Evolutionary conservation across 495 filamentous ascomycete species (phyloP).

Genomic region (Aspergillus leporis): DNA sequence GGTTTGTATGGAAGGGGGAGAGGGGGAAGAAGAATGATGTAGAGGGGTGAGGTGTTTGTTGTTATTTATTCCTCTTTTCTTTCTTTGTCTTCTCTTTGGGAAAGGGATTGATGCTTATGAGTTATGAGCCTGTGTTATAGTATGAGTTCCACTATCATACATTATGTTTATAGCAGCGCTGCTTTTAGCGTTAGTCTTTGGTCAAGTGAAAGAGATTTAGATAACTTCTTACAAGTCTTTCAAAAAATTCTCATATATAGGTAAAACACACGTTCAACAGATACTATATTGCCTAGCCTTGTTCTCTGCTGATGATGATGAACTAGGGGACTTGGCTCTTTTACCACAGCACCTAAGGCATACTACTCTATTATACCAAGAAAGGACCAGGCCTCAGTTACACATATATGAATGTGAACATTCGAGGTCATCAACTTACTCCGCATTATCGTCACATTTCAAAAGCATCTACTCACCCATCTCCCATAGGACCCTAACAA

Average conservation of each 20-base stretch:
- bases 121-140: background rate
- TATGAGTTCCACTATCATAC: background rate
- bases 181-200: background rate
- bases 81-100: background rate
- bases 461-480: too few relatives aligned
- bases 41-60: constrained; percentile 10
- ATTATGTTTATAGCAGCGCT: background rate
- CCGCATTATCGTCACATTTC: background rate
- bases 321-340: too few relatives aligned
- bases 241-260: too few relatives aligned
- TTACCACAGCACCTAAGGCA: too few relatives aligned
- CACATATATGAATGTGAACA: too few relatives aligned
- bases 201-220: background rate
- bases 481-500: too few relatives aligned
- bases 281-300: too few relatives aligned
- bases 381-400: too few relatives aligned
- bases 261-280: too few relatives aligned
- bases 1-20: constrained; percentile 34
- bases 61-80: background rate
- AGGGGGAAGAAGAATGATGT: constrained; percentile 13
- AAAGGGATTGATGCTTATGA: background rate
- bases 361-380: too few relatives aligned
- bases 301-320: too few relatives aligned
- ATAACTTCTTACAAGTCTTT: too few relatives aligned
- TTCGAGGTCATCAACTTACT: background rate